These are phyloP conservation scores for Suillus placidus DNA, from an alignment of 768 basidiomycete genomes.

Conservation along the genomic window DNA sequence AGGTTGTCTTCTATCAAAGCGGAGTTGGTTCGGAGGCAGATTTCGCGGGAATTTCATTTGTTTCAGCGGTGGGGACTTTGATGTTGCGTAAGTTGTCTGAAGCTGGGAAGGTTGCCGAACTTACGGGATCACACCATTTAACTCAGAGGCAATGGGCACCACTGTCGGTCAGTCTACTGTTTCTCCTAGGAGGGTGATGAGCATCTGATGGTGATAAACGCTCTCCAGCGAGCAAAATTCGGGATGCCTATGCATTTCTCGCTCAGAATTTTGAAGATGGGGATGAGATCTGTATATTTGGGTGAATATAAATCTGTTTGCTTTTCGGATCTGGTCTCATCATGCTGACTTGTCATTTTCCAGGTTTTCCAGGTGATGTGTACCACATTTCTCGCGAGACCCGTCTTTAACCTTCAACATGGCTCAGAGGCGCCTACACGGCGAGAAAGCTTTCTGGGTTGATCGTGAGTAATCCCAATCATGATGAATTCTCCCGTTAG, in stretches of 20 bases:
- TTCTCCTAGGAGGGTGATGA: background rate
- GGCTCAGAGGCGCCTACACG: constrained; percentile 11
- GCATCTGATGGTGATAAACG: background rate
- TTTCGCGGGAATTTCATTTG: constrained; percentile 12
- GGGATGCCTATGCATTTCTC: constrained; percentile 29
- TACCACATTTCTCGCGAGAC: background rate
- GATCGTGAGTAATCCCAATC: constrained; percentile 1
- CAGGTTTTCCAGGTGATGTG: constrained; percentile 8
- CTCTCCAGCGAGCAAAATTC: constrained; percentile 25
- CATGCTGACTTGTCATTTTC: background rate
- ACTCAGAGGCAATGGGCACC: constrained; percentile 14
- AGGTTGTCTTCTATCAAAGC: constrained; percentile 28
- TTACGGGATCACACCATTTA: background rate
- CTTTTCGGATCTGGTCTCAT: background rate
- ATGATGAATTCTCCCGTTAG: background rate
- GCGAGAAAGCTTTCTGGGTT: constrained; percentile 13
- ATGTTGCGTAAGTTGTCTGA: constrained; percentile 2
- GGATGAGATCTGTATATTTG: constrained; percentile 22
- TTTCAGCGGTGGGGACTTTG: constrained; percentile 13
- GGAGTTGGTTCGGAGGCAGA: constrained; percentile 26
- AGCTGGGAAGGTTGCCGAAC: background rate
- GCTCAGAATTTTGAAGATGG: constrained; percentile 25
- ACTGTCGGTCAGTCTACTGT: constrained; percentile 4
- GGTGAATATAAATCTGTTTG: constrained; percentile 2
- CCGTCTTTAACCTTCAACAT: background rate